A percentile compares a stretch with the other conserved stretches of the same genome.
These are phyloP conservation scores for Boletellus sp. DNA, from an alignment of 768 basidiomycete genomes.

Conservation along the genomic window DNA sequence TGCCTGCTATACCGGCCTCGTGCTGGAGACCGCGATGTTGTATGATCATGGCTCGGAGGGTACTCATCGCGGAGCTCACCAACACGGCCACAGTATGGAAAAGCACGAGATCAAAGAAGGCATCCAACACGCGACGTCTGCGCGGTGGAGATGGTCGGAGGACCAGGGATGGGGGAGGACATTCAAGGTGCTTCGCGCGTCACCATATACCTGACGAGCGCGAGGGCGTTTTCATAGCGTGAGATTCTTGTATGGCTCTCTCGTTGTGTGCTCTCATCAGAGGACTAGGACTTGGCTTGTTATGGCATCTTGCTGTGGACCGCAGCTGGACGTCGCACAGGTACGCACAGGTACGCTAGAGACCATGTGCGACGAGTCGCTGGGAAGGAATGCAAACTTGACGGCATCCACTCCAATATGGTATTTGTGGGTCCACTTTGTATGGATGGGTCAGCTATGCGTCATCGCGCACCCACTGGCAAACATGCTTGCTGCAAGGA, in stretches of 20 bases:
- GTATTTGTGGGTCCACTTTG: conserved; percentile 20
- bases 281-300: conserved; percentile 1
- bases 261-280: not conserved
- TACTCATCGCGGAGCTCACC: not conserved
- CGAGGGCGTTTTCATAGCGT: not conserved
- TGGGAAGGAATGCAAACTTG: not conserved
- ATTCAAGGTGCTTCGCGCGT: conserved; percentile 2
- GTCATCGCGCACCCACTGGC: conserved; percentile 5
- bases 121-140: not conserved
- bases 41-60: not conserved
- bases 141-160: no score
- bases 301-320: conserved; percentile 14
- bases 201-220: not conserved
- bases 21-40: not conserved
- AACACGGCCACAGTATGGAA: not conserved
- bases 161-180: not conserved
- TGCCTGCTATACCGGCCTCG: conserved; percentile 7
- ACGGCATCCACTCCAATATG: no score
- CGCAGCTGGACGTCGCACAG: not conserved
- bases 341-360: not conserved
- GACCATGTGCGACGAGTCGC: not conserved
- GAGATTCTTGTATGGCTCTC: not conserved
- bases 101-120: not conserved
- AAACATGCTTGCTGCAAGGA: not conserved
- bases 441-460: no score